Evolutionary conservation across 768 basidiomycete species (phyloP).

Genomic region (Tricholoma sp.): DNA sequence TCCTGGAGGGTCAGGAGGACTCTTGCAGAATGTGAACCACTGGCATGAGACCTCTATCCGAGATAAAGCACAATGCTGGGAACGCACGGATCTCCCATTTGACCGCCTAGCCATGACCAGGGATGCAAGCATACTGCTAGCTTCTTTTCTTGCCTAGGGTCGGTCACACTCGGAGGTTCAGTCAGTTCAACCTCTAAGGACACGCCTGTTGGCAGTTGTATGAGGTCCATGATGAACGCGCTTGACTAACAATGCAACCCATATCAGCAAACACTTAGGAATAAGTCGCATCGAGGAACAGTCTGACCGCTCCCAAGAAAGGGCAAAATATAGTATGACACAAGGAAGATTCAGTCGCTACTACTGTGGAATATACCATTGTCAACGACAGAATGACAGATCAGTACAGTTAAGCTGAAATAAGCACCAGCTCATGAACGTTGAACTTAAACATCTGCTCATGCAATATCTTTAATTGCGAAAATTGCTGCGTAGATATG

Average conservation of each 20-base stretch:
- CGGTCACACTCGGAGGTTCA: conserved; percentile 17
- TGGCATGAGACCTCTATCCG: neutral
- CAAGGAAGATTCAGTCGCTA: too few species aligned
- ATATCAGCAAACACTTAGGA: too few species aligned
- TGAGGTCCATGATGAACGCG: conserved; percentile 5
- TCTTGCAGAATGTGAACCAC: conserved; percentile 22
- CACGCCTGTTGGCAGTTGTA: conserved; percentile 16
- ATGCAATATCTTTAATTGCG: too few species aligned
- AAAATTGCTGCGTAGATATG: too few species aligned
- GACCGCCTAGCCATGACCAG: conserved; percentile 82
- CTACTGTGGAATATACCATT: too few species aligned
- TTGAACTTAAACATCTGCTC: too few species aligned
- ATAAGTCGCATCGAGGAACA: too few species aligned
- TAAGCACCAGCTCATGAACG: too few species aligned
- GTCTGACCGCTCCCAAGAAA: too few species aligned
- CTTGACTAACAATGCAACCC: neutral
- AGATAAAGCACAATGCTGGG: neutral
- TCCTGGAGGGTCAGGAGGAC: conserved; percentile 38
- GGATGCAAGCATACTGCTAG: conserved; percentile 75
- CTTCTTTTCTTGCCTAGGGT: conserved; percentile 33
- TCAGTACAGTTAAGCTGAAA: too few species aligned
- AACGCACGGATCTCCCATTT: conserved; percentile 71
- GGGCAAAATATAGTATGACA: too few species aligned
- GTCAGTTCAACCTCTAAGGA: conserved; percentile 37
- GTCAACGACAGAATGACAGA: too few species aligned